phyloP scores from a whole-genome alignment of 2,329 filamentous ascomycete species.

The Paecilomyces variotii region DNA sequence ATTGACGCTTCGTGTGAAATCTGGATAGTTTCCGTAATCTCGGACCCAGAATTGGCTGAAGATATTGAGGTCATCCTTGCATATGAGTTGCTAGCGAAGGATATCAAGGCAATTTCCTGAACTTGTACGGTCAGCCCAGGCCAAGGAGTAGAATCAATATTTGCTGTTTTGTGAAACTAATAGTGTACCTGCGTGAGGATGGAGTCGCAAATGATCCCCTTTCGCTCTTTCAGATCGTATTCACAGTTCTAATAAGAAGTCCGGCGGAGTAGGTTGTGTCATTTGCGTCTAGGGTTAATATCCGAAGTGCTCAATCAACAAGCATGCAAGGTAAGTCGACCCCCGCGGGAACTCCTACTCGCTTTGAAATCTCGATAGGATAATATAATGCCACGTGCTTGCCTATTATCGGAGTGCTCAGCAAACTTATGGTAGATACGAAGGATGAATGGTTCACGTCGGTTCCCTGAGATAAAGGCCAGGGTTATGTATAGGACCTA shows the following conservation, averaged over 20 bases:
- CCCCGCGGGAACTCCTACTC: background rate
- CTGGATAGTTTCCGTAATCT: background rate
- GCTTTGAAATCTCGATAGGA: too few relatives aligned
- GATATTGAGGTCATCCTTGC: background rate
- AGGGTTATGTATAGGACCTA: too few relatives aligned
- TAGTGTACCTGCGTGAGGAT: background rate
- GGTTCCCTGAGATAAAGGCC: too few relatives aligned
- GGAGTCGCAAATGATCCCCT: background rate
- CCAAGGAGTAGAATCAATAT: too few relatives aligned
- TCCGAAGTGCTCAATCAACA: too few relatives aligned
- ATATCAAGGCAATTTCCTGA: background rate
- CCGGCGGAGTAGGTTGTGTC: background rate
- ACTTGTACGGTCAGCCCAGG: too few relatives aligned
- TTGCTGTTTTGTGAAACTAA: background rate
- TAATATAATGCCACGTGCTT: too few relatives aligned
- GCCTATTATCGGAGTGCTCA: too few relatives aligned
- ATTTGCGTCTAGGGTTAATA: too few relatives aligned
- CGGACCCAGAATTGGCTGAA: background rate
- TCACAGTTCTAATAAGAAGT: background rate
- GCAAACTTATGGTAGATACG: too few relatives aligned
- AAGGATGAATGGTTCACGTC: too few relatives aligned
- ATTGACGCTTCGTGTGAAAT: background rate
- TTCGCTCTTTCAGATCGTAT: background rate
- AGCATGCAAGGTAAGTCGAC: too few relatives aligned
- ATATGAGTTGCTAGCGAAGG: background rate